Percentiles rank a stretch among this genome's conserved stretches.
Conservation (phyloP, 2,329 filamentous ascomycete species). For the Diaporthe sp. region DNA sequence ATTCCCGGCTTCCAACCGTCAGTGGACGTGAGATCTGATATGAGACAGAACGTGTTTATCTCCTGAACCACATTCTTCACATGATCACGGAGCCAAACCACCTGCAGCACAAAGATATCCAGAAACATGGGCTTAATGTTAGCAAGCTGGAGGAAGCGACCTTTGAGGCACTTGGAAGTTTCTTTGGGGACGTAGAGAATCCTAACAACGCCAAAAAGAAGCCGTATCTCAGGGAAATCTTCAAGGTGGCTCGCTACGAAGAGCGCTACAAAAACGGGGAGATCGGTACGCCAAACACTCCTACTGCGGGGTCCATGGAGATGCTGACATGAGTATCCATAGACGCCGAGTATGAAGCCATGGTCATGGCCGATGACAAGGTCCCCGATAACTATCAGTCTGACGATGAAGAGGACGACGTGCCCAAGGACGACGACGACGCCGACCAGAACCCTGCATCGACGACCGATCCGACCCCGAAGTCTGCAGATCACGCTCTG, state of each 20-base stretch:
- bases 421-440: slow-evolving; percentile 59
- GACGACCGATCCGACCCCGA: slow-evolving; percentile 54
- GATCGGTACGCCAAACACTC: slow-evolving; percentile 62
- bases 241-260: slow-evolving; percentile 70
- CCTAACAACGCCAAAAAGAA: slow-evolving; percentile 68
- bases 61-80: slow-evolving; percentile 72
- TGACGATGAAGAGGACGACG: slow-evolving; percentile 61
- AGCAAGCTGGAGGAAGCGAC: slow-evolving; percentile 71
- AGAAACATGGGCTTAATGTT: slow-evolving; percentile 67
- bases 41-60: slow-evolving; percentile 67
- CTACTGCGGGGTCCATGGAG: not conserved
- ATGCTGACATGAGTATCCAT: not conserved
- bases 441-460: slow-evolving; percentile 50
- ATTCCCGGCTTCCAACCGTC: not conserved
- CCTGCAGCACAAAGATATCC: slow-evolving; percentile 65
- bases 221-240: slow-evolving; percentile 71
- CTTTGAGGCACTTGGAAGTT: slow-evolving; percentile 69
- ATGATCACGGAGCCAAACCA: slow-evolving; percentile 67
- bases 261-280: slow-evolving; percentile 69
- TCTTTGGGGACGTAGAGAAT: slow-evolving; percentile 70
- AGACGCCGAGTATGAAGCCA: slow-evolving; percentile 65
- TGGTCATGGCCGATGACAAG: slow-evolving; percentile 68
- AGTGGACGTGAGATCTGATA: slow-evolving; percentile 33
- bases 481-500: slow-evolving; percentile 50
- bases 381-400: slow-evolving; percentile 62